Base-by-base conservation (phyloP, 768 basidiomycete genomes). In the Agaricus sinodeliciosus region DNA sequence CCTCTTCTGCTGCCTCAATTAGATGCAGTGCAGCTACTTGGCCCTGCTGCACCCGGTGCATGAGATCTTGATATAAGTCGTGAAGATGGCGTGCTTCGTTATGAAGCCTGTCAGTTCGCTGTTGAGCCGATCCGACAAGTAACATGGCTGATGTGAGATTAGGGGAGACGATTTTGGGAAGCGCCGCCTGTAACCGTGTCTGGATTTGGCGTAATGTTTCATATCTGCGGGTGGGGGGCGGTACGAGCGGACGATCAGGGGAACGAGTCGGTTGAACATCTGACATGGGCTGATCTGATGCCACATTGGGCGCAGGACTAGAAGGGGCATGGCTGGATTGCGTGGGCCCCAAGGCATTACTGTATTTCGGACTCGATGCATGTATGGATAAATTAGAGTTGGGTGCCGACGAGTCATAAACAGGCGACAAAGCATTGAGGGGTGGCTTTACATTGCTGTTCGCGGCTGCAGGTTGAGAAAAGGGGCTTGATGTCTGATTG, bases 141-240 rank as follows among this genome's bases (percentile, higher is more conserved):
- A 53, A 25, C 12, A 40, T 41, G 12, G 44, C 51, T 12, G 51
- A 53, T 41, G 51, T 27, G 19, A 53, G 28, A 22, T 53, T 53
- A 25, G 51, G 51, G n/a, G 43, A 26, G 37, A 16, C 40, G 7
- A 31, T 12, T 12, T 40, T 39, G 5, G 26, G 43, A 7, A 46
- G 13, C 5, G 12, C 12, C 7, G 35, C 25, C 18, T 47, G 36
- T 6, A 53, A 44, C 16, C 44, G 43, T 27, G 44, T 9, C 3
- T 39, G 44, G 11, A 53, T 53, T 22, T 53, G 51, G 28, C 51
- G 51, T 19, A 53, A 53, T 36, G 34, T 13, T 16, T 46, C 51
- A 40, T 53, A 46, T 39, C 40, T 47, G 13, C 26, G 43, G 12
- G 37, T 12, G 4, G 22, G 3, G 15, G 44, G 51, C 1, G 44